These are phyloP conservation scores for Alternaria longipes DNA, from an alignment of 2,329 filamentous ascomycete genomes.

Conservation along the genomic window DNA sequence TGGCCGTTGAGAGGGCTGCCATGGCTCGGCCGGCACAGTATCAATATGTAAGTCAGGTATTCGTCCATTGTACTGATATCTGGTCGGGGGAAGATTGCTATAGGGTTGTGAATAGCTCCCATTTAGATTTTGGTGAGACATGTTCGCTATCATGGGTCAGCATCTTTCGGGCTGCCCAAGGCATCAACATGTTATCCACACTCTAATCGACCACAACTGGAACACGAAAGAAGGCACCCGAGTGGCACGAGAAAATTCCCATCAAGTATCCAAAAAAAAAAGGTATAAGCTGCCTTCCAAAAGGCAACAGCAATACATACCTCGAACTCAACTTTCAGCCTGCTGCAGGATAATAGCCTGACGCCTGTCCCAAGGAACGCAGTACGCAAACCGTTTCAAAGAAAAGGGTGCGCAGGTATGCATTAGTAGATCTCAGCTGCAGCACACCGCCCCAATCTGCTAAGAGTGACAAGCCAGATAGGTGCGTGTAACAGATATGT, in stretches of 20 bases:
- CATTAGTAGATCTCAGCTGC: constrained; percentile 46
- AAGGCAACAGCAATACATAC: constrained; percentile 13
- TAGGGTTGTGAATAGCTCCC: constrained; percentile 23
- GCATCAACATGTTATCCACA: constrained; percentile 10
- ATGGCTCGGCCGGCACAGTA: constrained; percentile 26
- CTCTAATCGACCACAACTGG: background rate
- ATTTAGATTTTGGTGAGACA: constrained; percentile 39
- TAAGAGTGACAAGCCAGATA: constrained; percentile 36
- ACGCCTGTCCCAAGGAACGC: constrained; percentile 37
- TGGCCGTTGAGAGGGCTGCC: constrained; percentile 22
- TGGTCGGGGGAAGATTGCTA: constrained; percentile 24
- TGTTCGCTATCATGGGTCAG: constrained; percentile 39
- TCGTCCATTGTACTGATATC: constrained; percentile 17
- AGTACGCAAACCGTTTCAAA: constrained; percentile 24
- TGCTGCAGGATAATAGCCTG: constrained; percentile 34
- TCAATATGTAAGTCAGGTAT: constrained; percentile 20
- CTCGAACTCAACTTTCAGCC: constrained; percentile 19
- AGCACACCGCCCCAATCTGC: constrained; percentile 40
- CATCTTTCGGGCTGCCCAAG: constrained; percentile 21
- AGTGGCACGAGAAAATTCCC: background rate
- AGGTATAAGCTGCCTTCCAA: background rate
- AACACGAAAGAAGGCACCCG: background rate
- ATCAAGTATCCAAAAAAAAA: background rate
- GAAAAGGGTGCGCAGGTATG: constrained; percentile 36
- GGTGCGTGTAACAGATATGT: constrained; percentile 14